These are phyloP conservation scores for Phytophthora crassamura DNA, from an alignment of 352 stramenopile species.

Conservation along the genomic window DNA sequence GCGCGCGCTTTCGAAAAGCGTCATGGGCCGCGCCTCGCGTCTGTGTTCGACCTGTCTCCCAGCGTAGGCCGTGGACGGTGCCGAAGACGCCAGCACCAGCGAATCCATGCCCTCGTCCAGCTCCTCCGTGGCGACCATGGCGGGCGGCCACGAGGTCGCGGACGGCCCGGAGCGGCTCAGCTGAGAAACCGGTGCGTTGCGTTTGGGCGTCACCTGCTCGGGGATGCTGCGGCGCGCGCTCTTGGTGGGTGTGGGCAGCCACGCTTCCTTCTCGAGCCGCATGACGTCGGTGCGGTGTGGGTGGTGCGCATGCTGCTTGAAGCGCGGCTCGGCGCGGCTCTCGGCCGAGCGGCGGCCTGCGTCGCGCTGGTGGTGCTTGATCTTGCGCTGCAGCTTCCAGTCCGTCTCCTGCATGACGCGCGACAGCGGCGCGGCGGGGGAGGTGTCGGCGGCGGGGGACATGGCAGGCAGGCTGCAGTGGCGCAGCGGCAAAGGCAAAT, in stretches of 20 bases:
- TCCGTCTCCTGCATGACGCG: conserved; percentile 42
- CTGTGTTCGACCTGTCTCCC: conserved; percentile 42
- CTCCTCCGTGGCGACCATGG: conserved; percentile 26
- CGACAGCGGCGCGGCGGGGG: conserved; percentile 8
- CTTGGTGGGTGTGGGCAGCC: conserved; percentile 34
- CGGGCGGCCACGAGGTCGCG: conserved; percentile 63
- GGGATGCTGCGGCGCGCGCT: conserved; percentile 49
- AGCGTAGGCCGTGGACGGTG: conserved; percentile 44
- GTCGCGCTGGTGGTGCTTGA: conserved; percentile 76
- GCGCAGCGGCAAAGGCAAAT: conserved; percentile 2
- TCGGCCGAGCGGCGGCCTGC: conserved; percentile 43
- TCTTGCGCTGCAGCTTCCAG: conserved; percentile 70
- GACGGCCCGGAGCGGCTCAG: conserved; percentile 60
- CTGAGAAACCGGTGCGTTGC: conserved; percentile 9
- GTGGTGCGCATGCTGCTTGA: conserved; percentile 51
- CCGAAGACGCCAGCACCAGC: conserved; percentile 47
- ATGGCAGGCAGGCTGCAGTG: conserved; percentile 20
- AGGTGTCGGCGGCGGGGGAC: conserved; percentile 35
- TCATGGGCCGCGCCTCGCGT: conserved; percentile 67
- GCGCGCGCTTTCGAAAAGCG: conserved; percentile 79
- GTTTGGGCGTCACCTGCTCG: conserved; percentile 5
- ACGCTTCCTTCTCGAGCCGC: conserved; percentile 49
- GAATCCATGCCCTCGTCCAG: conserved; percentile 43
- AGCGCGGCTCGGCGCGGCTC: conserved; percentile 33
- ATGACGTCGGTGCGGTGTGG: conserved; percentile 39